A percentile compares a stretch with the other conserved stretches of the same genome.
Evolutionary conservation across 2,329 filamentous ascomycete genomes (phyloP).

Genomic region (Phaeosphaeriaceae sp.): DNA sequence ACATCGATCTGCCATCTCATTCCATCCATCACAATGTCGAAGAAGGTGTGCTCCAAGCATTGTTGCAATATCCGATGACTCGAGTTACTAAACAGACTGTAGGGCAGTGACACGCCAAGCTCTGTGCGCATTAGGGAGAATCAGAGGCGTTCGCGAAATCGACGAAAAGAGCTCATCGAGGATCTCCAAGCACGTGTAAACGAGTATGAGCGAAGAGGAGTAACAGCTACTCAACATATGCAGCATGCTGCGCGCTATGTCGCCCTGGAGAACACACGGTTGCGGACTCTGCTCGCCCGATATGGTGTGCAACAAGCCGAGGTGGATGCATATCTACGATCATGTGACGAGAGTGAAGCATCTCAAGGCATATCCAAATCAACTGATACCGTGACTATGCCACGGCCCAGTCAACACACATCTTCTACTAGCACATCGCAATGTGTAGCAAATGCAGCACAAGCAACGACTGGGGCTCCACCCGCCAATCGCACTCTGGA

Average conservation of each 20-base stretch:
- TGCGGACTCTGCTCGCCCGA: slow-evolving; percentile 63
- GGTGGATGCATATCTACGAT: slow-evolving; percentile 26
- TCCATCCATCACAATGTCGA: slow-evolving; percentile 27
- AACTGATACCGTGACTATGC: background rate
- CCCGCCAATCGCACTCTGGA: background rate
- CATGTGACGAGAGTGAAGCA: slow-evolving; percentile 12
- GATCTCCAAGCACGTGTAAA: slow-evolving; percentile 70
- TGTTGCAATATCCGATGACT: background rate
- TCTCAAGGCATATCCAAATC: background rate
- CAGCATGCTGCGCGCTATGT: slow-evolving; percentile 72
- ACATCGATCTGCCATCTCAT: background rate
- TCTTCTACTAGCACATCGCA: background rate
- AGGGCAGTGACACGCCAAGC: slow-evolving; percentile 39
- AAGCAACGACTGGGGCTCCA: background rate
- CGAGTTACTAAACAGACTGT: background rate
- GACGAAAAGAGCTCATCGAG: slow-evolving; percentile 73
- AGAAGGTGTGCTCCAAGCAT: background rate
- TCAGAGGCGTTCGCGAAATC: slow-evolving; percentile 73
- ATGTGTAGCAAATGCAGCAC: background rate
- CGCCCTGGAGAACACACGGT: slow-evolving; percentile 69
- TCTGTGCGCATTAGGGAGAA: slow-evolving; percentile 71
- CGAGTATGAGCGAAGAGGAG: slow-evolving; percentile 67
- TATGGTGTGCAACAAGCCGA: slow-evolving; percentile 29
- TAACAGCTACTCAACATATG: slow-evolving; percentile 71
- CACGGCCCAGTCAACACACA: background rate